A percentile compares a stretch with the other conserved stretches of the same genome.
Evolutionary conservation across 140 eudicot genomes (phyloP).

Genomic region (Stevia rebaudiana): DNA sequence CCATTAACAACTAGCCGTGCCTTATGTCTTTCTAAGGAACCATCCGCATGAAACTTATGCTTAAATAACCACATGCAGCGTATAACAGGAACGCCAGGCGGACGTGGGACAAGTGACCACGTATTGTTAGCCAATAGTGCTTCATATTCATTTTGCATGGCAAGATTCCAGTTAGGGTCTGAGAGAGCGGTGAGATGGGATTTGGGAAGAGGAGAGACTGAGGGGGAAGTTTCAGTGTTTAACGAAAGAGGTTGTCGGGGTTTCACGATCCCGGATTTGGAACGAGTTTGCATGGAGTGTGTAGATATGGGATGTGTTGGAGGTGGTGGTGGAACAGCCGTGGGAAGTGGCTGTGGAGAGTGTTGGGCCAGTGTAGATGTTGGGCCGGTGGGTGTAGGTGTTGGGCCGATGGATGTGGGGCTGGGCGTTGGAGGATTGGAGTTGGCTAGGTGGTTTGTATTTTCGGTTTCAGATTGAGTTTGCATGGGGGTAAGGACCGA

Average conservation of each 20-base stretch:
- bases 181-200: neutral
- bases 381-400: too few species aligned
- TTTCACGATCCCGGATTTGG: neutral
- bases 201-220: neutral
- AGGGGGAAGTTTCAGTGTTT: neutral
- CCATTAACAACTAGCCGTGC: neutral
- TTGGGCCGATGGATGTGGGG: too few species aligned
- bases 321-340: neutral
- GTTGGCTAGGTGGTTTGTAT: too few species aligned
- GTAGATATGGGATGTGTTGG: neutral
- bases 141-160: neutral
- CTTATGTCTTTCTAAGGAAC: too few species aligned
- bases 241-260: neutral
- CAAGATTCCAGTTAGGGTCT: neutral
- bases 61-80: neutral
- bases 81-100: neutral
- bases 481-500: too few species aligned
- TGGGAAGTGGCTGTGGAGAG: neutral
- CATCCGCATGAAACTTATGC: too few species aligned
- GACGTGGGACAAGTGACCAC: neutral
- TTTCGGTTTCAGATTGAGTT: too few species aligned
- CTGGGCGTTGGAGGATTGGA: too few species aligned
- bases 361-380: too few species aligned
- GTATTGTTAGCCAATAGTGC: neutral
- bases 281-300: neutral